Evolutionary conservation across 352 stramenopile species (phyloP).

Genomic region (Phytophthora pseudosyringae): DNA sequence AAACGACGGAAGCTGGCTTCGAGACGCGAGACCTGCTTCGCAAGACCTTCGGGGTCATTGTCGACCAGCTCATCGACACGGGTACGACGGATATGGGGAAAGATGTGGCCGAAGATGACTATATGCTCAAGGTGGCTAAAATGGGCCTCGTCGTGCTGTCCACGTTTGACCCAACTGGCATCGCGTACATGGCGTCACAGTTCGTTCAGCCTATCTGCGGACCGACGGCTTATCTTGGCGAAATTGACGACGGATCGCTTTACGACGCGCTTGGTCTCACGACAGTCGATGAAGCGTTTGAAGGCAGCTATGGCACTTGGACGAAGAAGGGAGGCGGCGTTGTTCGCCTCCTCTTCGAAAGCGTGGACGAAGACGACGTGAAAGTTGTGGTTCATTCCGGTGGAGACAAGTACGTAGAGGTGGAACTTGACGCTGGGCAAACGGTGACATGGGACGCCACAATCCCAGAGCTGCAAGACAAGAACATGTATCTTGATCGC

Average conservation of each 20-base stretch:
- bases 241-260: conserved; percentile 41
- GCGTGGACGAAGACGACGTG: conserved; percentile 28
- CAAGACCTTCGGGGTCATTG: no score
- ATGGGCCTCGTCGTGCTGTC: conserved; percentile 40
- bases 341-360: conserved; percentile 31
- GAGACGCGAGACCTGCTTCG: conserved; percentile 24
- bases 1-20: conserved; percentile 16
- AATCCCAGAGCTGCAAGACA: conserved; percentile 29
- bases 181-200: conserved; percentile 42
- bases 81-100: conserved; percentile 20
- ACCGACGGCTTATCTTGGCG: conserved; percentile 30
- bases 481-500: conserved; percentile 28
- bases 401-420: conserved; percentile 27
- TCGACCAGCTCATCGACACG: no score
- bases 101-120: conserved; percentile 34
- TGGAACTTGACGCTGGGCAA: conserved; percentile 17
- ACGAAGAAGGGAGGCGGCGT: conserved; percentile 33
- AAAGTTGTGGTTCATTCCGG: conserved; percentile 29
- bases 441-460: conserved; percentile 29
- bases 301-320: conserved; percentile 37
- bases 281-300: conserved; percentile 34
- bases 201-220: conserved; percentile 49
- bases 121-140: conserved; percentile 41
- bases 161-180: conserved; percentile 43
- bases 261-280: conserved; percentile 25